Evolutionary conservation across 2,329 filamentous ascomycete genomes (phyloP).

Genomic region (Fusarium nelsonii): DNA sequence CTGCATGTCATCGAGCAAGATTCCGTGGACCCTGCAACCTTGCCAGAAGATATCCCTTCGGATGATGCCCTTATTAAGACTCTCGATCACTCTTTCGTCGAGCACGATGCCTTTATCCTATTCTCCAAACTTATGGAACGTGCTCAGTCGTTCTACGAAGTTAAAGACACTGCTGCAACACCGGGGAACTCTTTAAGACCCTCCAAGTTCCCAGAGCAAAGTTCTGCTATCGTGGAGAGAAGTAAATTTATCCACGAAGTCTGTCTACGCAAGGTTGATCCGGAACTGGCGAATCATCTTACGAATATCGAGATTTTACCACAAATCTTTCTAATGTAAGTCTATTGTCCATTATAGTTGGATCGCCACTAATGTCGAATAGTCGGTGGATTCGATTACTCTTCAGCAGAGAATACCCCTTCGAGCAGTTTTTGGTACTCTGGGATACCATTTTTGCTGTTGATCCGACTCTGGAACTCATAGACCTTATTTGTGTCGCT

Average conservation of each 20-base stretch:
- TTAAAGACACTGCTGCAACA: slow-evolving; percentile 51
- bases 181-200: slow-evolving; percentile 32
- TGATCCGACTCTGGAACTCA: slow-evolving; percentile 81
- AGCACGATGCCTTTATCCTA: slow-evolving; percentile 90
- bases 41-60: slow-evolving; percentile 51
- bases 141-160: slow-evolving; percentile 88
- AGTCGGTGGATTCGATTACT: slow-evolving; percentile 94
- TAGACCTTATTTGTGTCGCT: slow-evolving; percentile 91
- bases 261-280: slow-evolving; percentile 81
- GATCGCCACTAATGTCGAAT: slow-evolving; percentile 8
- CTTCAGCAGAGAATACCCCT: slow-evolving; percentile 93
- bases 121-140: slow-evolving; percentile 90
- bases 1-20: slow-evolving; percentile 87
- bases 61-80: slow-evolving; percentile 72
- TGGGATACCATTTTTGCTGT: slow-evolving; percentile 95
- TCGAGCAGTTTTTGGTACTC: slow-evolving; percentile 83
- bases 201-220: slow-evolving; percentile 52
- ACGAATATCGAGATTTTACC: slow-evolving; percentile 89
- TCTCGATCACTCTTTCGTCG: slow-evolving; percentile 79
- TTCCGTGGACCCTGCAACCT: slow-evolving; percentile 69
- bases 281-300: slow-evolving; percentile 85
- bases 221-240: slow-evolving; percentile 78
- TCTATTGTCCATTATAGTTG: neutral
- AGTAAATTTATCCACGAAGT: slow-evolving; percentile 90
- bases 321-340: slow-evolving; percentile 93